A percentile compares a stretch with the other conserved stretches of the same genome.
Evolutionary conservation across 2,329 filamentous ascomycete species (phyloP).

Genomic region (Myriosclerotinia duriaeana): DNA sequence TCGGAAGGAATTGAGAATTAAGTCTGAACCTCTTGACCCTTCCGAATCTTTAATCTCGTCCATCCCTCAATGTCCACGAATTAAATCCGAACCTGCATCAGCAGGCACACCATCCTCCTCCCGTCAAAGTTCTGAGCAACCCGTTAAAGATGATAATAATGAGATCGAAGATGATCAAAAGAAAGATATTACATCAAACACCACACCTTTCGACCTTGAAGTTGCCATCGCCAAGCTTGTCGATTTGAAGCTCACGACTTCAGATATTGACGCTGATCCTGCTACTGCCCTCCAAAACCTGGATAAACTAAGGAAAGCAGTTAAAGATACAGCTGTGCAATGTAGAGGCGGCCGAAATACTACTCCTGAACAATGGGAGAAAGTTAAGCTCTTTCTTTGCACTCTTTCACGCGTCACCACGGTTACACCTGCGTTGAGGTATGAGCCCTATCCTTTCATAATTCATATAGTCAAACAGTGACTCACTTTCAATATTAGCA

Average conservation of each 20-base stretch:
- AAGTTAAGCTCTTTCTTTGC: conserved; percentile 1
- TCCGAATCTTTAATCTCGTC: no score
- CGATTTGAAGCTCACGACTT: background rate
- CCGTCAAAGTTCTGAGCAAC: background rate
- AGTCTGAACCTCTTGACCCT: background rate
- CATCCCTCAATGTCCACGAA: no score
- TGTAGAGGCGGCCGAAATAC: background rate
- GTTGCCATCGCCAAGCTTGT: conserved; percentile 2
- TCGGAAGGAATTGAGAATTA: background rate
- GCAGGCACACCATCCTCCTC: no score
- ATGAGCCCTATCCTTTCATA: background rate
- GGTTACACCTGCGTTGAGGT: background rate
- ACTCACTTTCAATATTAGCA: conserved; percentile 4
- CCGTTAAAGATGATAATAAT: background rate
- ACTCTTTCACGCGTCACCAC: background rate
- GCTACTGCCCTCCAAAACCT: background rate
- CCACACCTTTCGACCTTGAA: background rate
- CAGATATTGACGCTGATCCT: background rate
- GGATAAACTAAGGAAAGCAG: background rate
- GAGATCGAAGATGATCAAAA: background rate
- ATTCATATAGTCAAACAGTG: background rate
- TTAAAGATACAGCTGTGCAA: background rate
- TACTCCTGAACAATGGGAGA: background rate
- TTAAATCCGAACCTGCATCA: no score
- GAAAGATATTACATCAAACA: no score